Evolutionary conservation across 371 early-diverging fungal species (phyloP).

Genomic region (Lichtheimia corymbifera): DNA sequence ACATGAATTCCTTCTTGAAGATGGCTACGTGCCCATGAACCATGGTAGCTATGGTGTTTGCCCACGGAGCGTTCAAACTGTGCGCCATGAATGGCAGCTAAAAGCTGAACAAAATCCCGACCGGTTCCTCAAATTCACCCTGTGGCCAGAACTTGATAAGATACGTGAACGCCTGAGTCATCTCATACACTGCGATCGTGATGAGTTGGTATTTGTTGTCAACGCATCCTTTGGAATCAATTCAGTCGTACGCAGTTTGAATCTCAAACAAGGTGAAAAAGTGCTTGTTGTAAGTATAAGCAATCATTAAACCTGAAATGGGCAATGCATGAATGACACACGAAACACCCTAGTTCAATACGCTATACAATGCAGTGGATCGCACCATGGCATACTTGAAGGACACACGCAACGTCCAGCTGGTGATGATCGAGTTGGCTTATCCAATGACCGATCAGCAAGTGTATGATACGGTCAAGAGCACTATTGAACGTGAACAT

Average conservation of each 20-base stretch:
- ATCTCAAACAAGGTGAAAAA: slow-evolving; percentile 38
- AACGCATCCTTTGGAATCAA: slow-evolving; percentile 50
- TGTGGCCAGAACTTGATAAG: slow-evolving; percentile 15
- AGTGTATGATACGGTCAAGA: slow-evolving; percentile 25
- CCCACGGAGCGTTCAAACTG: slow-evolving; percentile 10
- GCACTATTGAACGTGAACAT: slow-evolving; percentile 21
- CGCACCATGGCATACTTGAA: slow-evolving; percentile 33
- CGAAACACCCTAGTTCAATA: slow-evolving; percentile 29
- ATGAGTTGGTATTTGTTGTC: slow-evolving; percentile 44
- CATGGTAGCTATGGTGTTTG: slow-evolving; percentile 42
- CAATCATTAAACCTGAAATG: background rate
- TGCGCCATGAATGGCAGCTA: slow-evolving; percentile 16
- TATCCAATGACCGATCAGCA: slow-evolving; percentile 38
- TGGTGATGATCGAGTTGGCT: slow-evolving; percentile 32
- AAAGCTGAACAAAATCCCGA: slow-evolving; percentile 16
- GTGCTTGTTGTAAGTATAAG: slow-evolving; percentile 29
- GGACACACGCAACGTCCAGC: slow-evolving; percentile 31
- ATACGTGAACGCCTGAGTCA: slow-evolving; percentile 17
- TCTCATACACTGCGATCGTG: slow-evolving; percentile 36
- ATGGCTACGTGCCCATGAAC: slow-evolving; percentile 43
- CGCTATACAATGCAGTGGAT: slow-evolving; percentile 51
- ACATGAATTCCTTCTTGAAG: slow-evolving; percentile 40
- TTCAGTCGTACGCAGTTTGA: slow-evolving; percentile 41
- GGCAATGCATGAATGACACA: background rate
- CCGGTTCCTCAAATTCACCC: slow-evolving; percentile 15